Conservation (phyloP, 2,329 filamentous ascomycete species). For the Seiridium unicorne region DNA sequence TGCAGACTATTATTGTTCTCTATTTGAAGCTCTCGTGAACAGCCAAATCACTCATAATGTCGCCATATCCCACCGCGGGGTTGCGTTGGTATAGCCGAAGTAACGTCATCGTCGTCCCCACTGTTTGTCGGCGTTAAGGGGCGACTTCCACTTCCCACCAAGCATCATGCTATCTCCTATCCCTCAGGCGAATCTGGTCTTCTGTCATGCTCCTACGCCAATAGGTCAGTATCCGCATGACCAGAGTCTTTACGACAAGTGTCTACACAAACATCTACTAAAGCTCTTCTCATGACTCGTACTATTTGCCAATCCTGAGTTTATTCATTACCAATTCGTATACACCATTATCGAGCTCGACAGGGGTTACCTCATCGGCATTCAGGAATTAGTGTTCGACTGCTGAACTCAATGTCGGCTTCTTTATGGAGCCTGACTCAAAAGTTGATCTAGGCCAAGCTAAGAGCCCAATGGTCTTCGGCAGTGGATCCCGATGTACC, state of each 20-base stretch:
- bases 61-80: background rate
- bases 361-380: no score
- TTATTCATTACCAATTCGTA: no score
- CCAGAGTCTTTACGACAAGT: no score
- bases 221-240: no score
- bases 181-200: background rate
- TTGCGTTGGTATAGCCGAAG: background rate
- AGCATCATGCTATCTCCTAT: background rate
- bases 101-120: constrained; percentile 3
- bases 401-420: background rate
- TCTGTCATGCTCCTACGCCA: no score
- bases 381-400: no score
- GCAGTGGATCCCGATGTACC: background rate
- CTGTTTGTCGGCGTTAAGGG: background rate
- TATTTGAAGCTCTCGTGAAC: background rate
- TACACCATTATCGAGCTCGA: no score
- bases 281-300: no score
- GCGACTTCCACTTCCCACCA: background rate
- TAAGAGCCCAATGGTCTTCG: background rate
- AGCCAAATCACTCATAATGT: background rate
- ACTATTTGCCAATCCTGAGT: no score
- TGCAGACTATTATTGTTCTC: background rate
- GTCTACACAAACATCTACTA: no score
- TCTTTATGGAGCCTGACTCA: background rate
- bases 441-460: background rate